These are phyloP conservation scores for Ogataea wickerhamii DNA, from an alignment of 805 yeast species.

Conservation along the genomic window DNA sequence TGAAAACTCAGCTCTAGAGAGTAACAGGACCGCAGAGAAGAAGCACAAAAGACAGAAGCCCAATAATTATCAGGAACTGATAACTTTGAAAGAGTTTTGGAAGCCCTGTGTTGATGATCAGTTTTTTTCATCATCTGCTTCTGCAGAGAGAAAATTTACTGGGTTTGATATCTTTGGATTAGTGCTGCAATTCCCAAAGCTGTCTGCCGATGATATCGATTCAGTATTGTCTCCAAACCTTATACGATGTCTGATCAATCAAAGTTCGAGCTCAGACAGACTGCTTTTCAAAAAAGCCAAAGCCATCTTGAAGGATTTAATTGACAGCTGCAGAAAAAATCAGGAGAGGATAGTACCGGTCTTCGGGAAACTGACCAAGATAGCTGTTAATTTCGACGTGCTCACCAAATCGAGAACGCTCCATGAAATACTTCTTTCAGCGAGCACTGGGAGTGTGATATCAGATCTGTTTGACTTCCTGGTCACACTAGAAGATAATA, in stretches of 20 bases:
- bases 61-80: conserved; percentile 17
- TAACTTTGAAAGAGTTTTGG: conserved; percentile 69
- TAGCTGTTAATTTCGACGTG: conserved; percentile 69
- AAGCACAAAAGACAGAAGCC: conserved; percentile 36
- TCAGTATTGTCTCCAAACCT: conserved; percentile 58
- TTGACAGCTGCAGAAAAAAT: conserved; percentile 34
- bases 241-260: conserved; percentile 71
- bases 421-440: conserved; percentile 37
- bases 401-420: conserved; percentile 70
- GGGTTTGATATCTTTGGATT: conserved; percentile 72
- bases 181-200: conserved; percentile 34
- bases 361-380: conserved; percentile 38
- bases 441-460: conserved; percentile 11
- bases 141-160: conserved; percentile 81
- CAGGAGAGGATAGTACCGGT: conserved; percentile 33
- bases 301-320: conserved; percentile 43
- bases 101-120: conserved; percentile 73
- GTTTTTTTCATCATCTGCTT: conserved; percentile 69
- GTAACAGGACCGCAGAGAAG: conserved; percentile 23
- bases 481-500: conserved; percentile 12
- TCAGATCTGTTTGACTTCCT: conserved; percentile 12
- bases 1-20: conserved; percentile 11
- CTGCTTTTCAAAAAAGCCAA: conserved; percentile 65
- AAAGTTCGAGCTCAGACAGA: conserved; percentile 62
- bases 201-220: conserved; percentile 17